Base-by-base conservation (phyloP, 768 basidiomycete genomes). In the Amanita muscaria region DNA sequence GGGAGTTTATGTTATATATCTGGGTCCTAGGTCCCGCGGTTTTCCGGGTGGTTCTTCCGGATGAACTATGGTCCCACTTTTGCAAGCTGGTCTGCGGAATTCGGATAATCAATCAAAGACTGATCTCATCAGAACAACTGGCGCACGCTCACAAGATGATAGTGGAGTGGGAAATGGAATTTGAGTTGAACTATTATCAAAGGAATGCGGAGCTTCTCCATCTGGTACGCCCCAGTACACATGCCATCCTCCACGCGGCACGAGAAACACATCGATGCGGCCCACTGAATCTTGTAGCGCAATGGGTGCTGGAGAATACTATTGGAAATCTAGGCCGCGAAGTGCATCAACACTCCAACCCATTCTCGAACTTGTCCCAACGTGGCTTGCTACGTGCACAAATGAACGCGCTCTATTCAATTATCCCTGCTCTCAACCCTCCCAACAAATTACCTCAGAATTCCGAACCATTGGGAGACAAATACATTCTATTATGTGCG, bases 291-390 rank as follows among this genome's bases (percentile, higher is more conserved):
- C 51, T 47, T 21, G 55, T 49, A 37, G 38, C 62, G 1, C 60
- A 64, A 34, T 66, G 57, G 57, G 56, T 50, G 0, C 51, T 66
- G 47, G 62, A 64, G 29, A 12, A n/a, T n/a, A n/a, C n/a, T n/a
- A n/a, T n/a, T n/a, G n/a, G n/a, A n/a, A n/a, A n/a, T n/a, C n/a
- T n/a, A n/a, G n/a, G n/a, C n/a, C n/a, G n/a, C n/a, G n/a, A n/a
- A n/a, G n/a, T n/a, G n/a, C n/a, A n/a, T n/a, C n/a, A n/a, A n/a
- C n/a, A n/a, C n/a, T n/a, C n/a, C n/a, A n/a, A n/a, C n/a, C n/a
- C n/a, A n/a, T n/a, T n/a, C n/a, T n/a, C n/a, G n/a, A n/a, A n/a
- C n/a, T n/a, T n/a, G n/a, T n/a, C n/a, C n/a, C n/a, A n/a, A n/a
- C n/a, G n/a, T n/a, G n/a, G n/a, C n/a, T n/a, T n/a, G n/a, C n/a